Conservation (phyloP, 108 stramenopile genomes). For the Nitzschia sp. region DNA sequence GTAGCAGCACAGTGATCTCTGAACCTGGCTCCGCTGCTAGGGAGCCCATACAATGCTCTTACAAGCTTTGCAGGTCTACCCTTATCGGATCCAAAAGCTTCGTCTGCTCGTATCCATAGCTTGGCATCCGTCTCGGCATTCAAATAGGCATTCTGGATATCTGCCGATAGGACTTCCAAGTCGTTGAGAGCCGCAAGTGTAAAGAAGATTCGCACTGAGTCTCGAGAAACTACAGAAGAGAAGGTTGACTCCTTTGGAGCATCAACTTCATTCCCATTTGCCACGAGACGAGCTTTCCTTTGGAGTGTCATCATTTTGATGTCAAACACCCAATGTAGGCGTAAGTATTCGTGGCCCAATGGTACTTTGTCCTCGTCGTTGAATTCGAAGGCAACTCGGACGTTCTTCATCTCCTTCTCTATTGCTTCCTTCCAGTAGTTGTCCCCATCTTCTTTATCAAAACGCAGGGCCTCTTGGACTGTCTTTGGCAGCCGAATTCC, state of each 20-base stretch:
- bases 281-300: constrained; percentile 50
- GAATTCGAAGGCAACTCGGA: constrained; percentile 38
- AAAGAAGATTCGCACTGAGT: constrained; percentile 49
- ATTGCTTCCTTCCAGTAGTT: constrained; percentile 38
- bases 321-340: constrained; percentile 50
- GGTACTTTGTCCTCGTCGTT: constrained; percentile 4
- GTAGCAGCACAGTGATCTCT: background rate
- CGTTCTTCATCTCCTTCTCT: constrained; percentile 45
- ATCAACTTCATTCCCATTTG: constrained; percentile 47
- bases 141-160: constrained; percentile 40
- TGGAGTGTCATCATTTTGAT: constrained; percentile 40
- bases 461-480: constrained; percentile 32
- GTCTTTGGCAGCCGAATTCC: constrained; percentile 32
- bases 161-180: constrained; percentile 24
- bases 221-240: constrained; percentile 41
- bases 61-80: constrained; percentile 34
- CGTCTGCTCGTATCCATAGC: constrained; percentile 22
- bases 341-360: constrained; percentile 31
- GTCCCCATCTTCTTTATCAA: constrained; percentile 39
- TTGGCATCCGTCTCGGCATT: constrained; percentile 30
- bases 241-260: constrained; percentile 52
- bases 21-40: constrained; percentile 18
- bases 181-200: constrained; percentile 43
- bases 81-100: constrained; percentile 27
- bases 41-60: constrained; percentile 52